A percentile compares a stretch with the other conserved stretches of the same genome.
Conservation (phyloP, 73 alveolate genomes). For the Paraurostyla sp. region DNA sequence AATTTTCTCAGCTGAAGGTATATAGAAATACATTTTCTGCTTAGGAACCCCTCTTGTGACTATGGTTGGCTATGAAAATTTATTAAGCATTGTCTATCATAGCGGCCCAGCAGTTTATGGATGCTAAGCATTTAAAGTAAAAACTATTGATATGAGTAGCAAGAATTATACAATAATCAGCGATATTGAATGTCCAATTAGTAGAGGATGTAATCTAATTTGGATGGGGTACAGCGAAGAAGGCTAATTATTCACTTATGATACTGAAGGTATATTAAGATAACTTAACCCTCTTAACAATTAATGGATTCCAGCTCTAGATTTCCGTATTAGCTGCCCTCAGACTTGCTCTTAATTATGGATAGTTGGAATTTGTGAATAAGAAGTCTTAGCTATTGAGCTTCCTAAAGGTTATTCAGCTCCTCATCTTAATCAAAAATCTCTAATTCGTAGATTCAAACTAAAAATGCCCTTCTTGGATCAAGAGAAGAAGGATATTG, state of each 20-base stretch:
- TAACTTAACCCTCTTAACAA: constrained; percentile 7
- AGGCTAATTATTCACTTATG: constrained; percentile 70
- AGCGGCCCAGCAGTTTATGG: constrained; percentile 74
- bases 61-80: constrained; percentile 71
- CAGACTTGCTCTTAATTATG: constrained; percentile 25
- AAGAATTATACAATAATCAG: constrained; percentile 13
- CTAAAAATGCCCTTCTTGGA: constrained; percentile 56
- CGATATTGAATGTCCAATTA: constrained; percentile 66
- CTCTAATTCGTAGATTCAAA: constrained; percentile 30
- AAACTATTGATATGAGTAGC: constrained; percentile 49
- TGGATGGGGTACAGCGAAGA: constrained; percentile 80
- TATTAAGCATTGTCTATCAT: constrained; percentile 63
- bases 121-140: constrained; percentile 62
- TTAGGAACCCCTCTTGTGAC: constrained; percentile 60
- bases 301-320: constrained; percentile 76
- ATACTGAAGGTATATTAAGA: constrained; percentile 64
- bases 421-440: constrained; percentile 38
- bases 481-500: neutral
- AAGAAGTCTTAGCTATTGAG: constrained; percentile 35
- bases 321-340: constrained; percentile 23
- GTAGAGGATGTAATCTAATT: constrained; percentile 36
- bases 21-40: constrained; percentile 62
- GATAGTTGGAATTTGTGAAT: constrained; percentile 57
- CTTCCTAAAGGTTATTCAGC: constrained; percentile 46
- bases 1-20: constrained; percentile 71